Evolutionary conservation across 352 stramenopile genomes (phyloP).

Genomic region (Peronospora destructor): DNA sequence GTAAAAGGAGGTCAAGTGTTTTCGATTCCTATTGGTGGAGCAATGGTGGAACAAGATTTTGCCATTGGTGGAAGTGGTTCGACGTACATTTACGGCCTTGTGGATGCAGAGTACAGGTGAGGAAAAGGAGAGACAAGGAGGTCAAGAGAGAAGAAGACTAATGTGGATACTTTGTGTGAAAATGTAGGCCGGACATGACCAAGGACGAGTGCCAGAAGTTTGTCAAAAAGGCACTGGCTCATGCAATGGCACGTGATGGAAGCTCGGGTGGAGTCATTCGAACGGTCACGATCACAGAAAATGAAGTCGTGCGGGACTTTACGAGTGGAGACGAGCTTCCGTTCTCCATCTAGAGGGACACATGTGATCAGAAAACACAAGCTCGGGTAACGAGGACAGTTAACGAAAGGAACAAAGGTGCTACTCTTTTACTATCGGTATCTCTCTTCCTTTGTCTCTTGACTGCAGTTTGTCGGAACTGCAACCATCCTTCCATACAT

Average conservation of each 20-base stretch:
- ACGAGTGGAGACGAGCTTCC: conserved; percentile 88
- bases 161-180: background rate
- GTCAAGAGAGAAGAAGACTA: background rate
- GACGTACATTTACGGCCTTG: conserved; percentile 97
- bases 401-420: conserved; percentile 20
- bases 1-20: conserved; percentile 95
- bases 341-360: conserved; percentile 63
- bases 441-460: conserved; percentile 5
- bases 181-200: conserved; percentile 87
- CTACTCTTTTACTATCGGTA: conserved; percentile 14
- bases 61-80: conserved; percentile 94
- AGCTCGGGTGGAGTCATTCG: conserved; percentile 97
- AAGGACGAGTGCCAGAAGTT: conserved; percentile 93
- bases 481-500: conserved; percentile 15
- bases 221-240: conserved; percentile 92
- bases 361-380: background rate
- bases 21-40: conserved; percentile 92
- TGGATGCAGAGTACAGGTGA: conserved; percentile 91
- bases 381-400: background rate
- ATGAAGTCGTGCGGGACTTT: conserved; percentile 89
- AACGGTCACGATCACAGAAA: conserved; percentile 91
- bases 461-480: conserved; percentile 3
- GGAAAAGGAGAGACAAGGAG: conserved; percentile 1
- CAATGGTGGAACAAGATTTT: conserved; percentile 95
- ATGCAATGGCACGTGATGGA: conserved; percentile 98